Evolutionary conservation across 1,139 yeast species (phyloP), one percentile per base, ranked within the genome.

Genomic region (Saccharomyces hybrid): DNA sequence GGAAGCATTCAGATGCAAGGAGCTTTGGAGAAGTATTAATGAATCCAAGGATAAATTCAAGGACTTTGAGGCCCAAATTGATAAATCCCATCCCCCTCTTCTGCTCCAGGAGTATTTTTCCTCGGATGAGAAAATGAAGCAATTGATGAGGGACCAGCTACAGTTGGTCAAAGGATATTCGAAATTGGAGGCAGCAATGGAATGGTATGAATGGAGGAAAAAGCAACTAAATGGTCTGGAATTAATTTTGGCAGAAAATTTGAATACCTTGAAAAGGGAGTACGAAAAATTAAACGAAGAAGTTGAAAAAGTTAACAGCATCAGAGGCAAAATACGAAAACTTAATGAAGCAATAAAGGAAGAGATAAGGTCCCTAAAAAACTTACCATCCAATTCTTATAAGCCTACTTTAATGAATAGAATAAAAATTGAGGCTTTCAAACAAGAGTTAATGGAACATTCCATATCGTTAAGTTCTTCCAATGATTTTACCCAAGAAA

Each of bases 1-100:
- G 55, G 76, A 74, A 57, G 77, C 78, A 46, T 80, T 82, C 58
- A 78, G 83, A 56, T 78, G 82, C 58, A 75, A 75, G 49, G 87
- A 82, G 58, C 63, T 83, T 48, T 71, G 73, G 23, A 77, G 75
- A 50, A 79, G 79, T 59, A 78, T 81, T 54, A 64, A 67, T 14
- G 81, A 81, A 50, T 80, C 83, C 5, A 75, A 76, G 54, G 66
- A 60, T 14, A 70, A 78, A 13, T 81, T 78, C 60, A 74, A 76
- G n/a, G 76, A 78, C 53, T 71, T 79, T 44, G 77, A 78, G 56
- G 71, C 72, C 9, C 78, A 77, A 41, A 76, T 79, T 5, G 55
- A 57, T 8, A 34, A 52, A 11, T 53, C 62, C 3, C 55, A 64
- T 2, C 65, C 64, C 13, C 68, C 68, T 3, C 53, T 59, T n/a